These are phyloP conservation scores for Aspergillus felis DNA, from an alignment of 2,329 filamentous ascomycete genomes.

Conservation along the genomic window DNA sequence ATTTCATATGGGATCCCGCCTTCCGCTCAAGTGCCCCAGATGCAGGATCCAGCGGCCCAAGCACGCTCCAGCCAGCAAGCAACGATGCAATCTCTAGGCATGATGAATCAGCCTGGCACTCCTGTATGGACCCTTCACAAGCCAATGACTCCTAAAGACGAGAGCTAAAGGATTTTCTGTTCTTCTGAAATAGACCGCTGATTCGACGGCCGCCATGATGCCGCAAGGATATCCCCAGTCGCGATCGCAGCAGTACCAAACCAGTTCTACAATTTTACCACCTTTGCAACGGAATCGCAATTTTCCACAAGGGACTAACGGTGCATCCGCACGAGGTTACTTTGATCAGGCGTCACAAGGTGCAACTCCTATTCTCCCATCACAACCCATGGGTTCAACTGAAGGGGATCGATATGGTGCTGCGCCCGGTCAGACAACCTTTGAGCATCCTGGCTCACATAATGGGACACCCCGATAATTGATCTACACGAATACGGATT, in stretches of 20 bases:
- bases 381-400: slow-evolving; percentile 27
- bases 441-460: slow-evolving; percentile 28
- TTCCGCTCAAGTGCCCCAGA: slow-evolving; percentile 31
- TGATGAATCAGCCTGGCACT: slow-evolving; percentile 36
- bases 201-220: slow-evolving; percentile 35
- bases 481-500: slow-evolving; percentile 7
- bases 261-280: slow-evolving; percentile 32
- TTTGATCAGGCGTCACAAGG: slow-evolving; percentile 32
- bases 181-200: slow-evolving; percentile 28
- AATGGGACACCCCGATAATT: slow-evolving; percentile 31
- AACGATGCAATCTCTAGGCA: slow-evolving; percentile 34
- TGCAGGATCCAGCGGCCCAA: slow-evolving; percentile 32
- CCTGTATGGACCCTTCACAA: slow-evolving; percentile 32
- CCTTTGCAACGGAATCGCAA: slow-evolving; percentile 33
- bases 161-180: slow-evolving; percentile 27
- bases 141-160: slow-evolving; percentile 18
- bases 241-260: slow-evolving; percentile 22
- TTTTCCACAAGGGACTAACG: slow-evolving; percentile 27
- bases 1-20: slow-evolving; percentile 34
- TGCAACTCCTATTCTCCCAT: slow-evolving; percentile 33
- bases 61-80: slow-evolving; percentile 33
- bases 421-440: slow-evolving; percentile 21
- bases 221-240: slow-evolving; percentile 33
- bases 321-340: slow-evolving; percentile 25
- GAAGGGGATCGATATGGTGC: slow-evolving; percentile 32